Percentiles rank a stretch among this genome's conserved stretches.
phyloP scores from a whole-genome alignment of 192 early-diverging fungal genomes.

The Backusella morwellensis region DNA sequence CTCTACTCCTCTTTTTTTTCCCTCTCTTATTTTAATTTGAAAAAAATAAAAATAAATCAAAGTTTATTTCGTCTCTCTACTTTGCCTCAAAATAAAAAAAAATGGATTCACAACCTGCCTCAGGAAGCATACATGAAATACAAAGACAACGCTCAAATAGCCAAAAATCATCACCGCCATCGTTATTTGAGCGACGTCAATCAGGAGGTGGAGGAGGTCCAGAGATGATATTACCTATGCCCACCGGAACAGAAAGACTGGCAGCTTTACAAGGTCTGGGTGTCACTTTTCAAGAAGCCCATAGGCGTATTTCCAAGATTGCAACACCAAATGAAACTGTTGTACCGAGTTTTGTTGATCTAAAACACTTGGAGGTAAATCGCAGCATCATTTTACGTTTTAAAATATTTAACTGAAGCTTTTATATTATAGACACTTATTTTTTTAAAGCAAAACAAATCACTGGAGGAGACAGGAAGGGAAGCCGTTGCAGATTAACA shows the following conservation, averaged over 20 bases:
- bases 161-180: background rate
- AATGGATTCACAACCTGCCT: background rate
- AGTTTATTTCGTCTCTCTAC: background rate
- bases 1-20: background rate
- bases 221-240: conserved; percentile 17
- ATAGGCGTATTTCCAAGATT: conserved; percentile 27
- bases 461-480: background rate
- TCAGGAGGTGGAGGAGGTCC: background rate
- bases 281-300: conserved; percentile 30
- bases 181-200: background rate
- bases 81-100: background rate
- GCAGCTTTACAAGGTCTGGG: conserved; percentile 25
- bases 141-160: background rate
- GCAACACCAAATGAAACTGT: conserved; percentile 26
- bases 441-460: conserved; percentile 1
- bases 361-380: conserved; percentile 9
- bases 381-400: background rate
- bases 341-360: conserved; percentile 25
- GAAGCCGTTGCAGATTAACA: background rate
- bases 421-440: background rate
- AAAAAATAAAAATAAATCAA: background rate
- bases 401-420: background rate
- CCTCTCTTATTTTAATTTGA: background rate
- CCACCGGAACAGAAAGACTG: conserved; percentile 21
- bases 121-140: background rate